These are phyloP conservation scores for Sclerotinia minor DNA, from an alignment of 2,329 filamentous ascomycete species.

Conservation along the genomic window DNA sequence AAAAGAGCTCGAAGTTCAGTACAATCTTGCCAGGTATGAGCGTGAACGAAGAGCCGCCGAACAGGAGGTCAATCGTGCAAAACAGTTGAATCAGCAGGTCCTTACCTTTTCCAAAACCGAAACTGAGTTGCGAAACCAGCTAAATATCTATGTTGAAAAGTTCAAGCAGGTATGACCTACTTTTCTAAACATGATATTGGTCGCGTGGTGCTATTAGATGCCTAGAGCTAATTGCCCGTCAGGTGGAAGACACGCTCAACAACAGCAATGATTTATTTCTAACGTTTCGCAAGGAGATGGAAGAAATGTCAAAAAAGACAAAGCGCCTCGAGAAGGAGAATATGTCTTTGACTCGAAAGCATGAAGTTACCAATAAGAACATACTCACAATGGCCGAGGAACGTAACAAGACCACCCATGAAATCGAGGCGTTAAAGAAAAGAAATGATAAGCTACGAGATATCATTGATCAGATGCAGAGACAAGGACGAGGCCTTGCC, in stretches of 20 bases:
- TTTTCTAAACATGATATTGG: slow-evolving; percentile 11
- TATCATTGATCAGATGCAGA: slow-evolving; percentile 95
- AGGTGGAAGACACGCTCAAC: slow-evolving; percentile 98
- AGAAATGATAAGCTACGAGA: slow-evolving; percentile 89
- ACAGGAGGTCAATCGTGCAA: slow-evolving; percentile 73
- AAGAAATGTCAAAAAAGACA: slow-evolving; percentile 99
- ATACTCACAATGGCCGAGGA: slow-evolving; percentile 98
- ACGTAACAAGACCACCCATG: slow-evolving; percentile 71
- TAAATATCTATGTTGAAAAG: slow-evolving; percentile 98
- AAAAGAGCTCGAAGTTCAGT: slow-evolving; percentile 94
- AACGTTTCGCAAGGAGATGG: slow-evolving; percentile 98
- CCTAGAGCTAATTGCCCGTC: slow-evolving; percentile 48
- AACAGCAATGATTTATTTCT: slow-evolving; percentile 97
- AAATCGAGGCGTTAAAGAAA: slow-evolving; percentile 72
- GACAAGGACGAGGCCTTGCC: slow-evolving; percentile 77
- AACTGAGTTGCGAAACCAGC: slow-evolving; percentile 85
- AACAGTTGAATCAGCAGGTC: slow-evolving; percentile 86
- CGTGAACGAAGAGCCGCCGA: slow-evolving; percentile 88
- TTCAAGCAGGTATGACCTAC: slow-evolving; percentile 87
- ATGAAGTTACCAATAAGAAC: slow-evolving; percentile 89
- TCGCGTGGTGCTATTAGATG: slow-evolving; percentile 18
- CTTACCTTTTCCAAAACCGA: slow-evolving; percentile 96
- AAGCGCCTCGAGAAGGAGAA: slow-evolving; percentile 97
- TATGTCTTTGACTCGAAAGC: slow-evolving; percentile 83
- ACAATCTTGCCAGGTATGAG: slow-evolving; percentile 84